Base-by-base conservation (phyloP, 2,329 filamentous ascomycete species). In the Exophiala xenobiotica region DNA sequence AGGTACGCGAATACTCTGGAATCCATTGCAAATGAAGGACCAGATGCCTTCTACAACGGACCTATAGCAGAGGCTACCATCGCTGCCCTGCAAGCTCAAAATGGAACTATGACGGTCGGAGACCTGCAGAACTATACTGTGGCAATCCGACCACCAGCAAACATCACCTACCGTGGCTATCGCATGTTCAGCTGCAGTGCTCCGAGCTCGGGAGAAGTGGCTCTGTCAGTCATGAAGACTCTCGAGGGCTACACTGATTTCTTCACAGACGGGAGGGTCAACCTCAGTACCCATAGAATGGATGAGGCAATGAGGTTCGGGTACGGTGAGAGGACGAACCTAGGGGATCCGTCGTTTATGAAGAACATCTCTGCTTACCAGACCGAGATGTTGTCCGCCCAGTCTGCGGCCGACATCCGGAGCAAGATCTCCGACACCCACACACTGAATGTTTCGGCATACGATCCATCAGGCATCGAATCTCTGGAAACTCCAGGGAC, bases 251-350 rank as follows among this genome's bases (percentile, higher is more conserved):
- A 90, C 63, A 71, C 79, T 0, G 68, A 73, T 29, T 83, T 92
- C 41, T 83, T 81, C 14, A 71, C 81, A 9, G 69, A 73, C 1
- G 72, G 80, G 37, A 71, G 69, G 14, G 59, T 79, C 16, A 85
- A 89, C 60, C 72, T 95, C 0, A 89, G 85, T 29, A 86, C 85
- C 0, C 93, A 97, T 69, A 82, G 88, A 11, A 79, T 96, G 58
- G 83, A 90, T 64, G 93, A 97, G 74, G 87, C 90, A 9, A 89
- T 96, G 73, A 81, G 90, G 18, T 97, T 95, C 67, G 90, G 82
- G 2, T 97, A 96, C 66, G 90, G 86, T 3, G 74, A 86, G 61
- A 83, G 90, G 51, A 78, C 83, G n/a, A 78, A 85, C 22, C 79
- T 97, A 0, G 92, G 90, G 3, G 93, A 97, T 67, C 93, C 92